Base-by-base conservation (phyloP, 352 stramenopile genomes). In the Thraustochytrium striatum region DNA sequence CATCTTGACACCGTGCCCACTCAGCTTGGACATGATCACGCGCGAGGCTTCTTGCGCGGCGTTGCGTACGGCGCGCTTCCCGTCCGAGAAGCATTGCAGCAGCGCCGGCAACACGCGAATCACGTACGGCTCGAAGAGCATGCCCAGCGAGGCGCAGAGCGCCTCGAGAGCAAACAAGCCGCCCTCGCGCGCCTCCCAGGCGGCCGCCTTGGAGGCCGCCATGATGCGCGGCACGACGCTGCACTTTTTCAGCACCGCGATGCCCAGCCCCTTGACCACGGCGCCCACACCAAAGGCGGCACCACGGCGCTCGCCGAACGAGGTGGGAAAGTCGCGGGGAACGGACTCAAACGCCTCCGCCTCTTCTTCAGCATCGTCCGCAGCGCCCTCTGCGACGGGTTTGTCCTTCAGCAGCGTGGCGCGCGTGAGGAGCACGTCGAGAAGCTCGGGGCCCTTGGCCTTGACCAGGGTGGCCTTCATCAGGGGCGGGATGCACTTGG, bases 21-120 rank as follows among this genome's bases (percentile, higher is more conserved):
- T 98, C 43, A 99, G 87, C 70, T 98, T 98, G 44, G 88, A 89
- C 96, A 99, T 99, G 72, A 99, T 99, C 16, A 94, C 89, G 61
- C 95, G 94, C 1, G 93, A 92, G 9, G 95, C 97, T 50, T 93
- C 89, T 52, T 93, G 92, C 16, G 97, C 95, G 3, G 97, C 96
- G 55, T 96, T 90, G 44, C 97, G 91, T 19, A 99, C 97, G 82
- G 97, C 87, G 61, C 97, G 92, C 78, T 91, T 98, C 39, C 88
- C 88, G 72, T 99, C 96, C 50, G 92, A 94, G 82, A 98, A 99
- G 79, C 91, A 97, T 85, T 98, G 97, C 47, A 99, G 90, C 82
- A 99, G 90, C 53, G 97, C 91, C 13, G 96, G 95, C 25, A 99
- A 85, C n/a, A 99, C 95, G 8, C 98, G 92, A 61, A 99, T 99